Base-by-base conservation (phyloP, 108 stramenopile genomes). In the Nannochloropsis oceanica region DNA sequence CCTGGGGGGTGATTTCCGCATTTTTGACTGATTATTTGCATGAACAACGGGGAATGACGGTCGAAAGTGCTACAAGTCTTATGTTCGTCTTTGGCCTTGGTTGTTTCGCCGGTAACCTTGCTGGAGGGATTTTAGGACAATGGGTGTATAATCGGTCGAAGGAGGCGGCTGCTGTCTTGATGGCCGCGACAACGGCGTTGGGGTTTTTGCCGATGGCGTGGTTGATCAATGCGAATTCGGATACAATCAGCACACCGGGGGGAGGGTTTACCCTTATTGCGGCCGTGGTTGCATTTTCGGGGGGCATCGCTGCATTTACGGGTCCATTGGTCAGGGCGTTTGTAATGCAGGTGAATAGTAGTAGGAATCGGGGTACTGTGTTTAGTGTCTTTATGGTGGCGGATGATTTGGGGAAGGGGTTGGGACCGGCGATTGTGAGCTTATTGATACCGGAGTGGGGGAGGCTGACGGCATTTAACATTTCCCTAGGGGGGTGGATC, bases 331-430 rank as follows among this genome's bases (percentile, higher is more conserved):
- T 73, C n/a, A 18, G 59, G 22, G 59, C 59, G 22, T 73, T 73
- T 73, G 59, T 73, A 10, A 73, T 73, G 59, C 59, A 73, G n/a
- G 59, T 73, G 59, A 73, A 73, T n/a, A n/a, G 22, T n/a, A 73
- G 59, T 73, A 7, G 59, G n/a, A 85, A 44, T 25, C 84, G 89
- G 44, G 89, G 89, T 13, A 88, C 87, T 8, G 89, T 87, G 0
- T 90, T 90, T 44, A 80, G 85, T 13, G 85, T 90, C 0, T 90
- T 90, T 44, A 90, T 86, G 25, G 82, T 90, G 24, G 82, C 88
- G 25, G 89, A 90, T 34, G 89, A 90, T 50, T 81, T 90, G 12
- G 89, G 89, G 13, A 90, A 88, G 42, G 89, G 89, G 10, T 27
- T 90, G 24, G 89, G 89, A 8, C 89, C 89, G 26, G 87, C 87